Base-by-base conservation (phyloP, 2,329 filamentous ascomycete species). In the Laburnicola sp. region DNA sequence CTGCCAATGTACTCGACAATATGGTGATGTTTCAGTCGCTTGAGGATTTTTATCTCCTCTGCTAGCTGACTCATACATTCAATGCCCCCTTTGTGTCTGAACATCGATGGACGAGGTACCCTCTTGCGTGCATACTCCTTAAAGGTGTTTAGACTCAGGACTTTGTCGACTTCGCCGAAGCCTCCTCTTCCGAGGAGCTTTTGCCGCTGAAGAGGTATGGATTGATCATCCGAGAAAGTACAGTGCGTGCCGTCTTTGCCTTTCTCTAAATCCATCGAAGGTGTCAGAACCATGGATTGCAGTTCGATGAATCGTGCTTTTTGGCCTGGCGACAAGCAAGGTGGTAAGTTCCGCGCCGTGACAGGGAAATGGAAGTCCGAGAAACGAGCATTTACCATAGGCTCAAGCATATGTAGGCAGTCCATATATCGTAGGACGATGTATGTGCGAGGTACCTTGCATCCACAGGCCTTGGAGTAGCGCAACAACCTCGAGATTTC, bases 101-200 rank as follows among this genome's bases (percentile, higher is more conserved):
- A 65, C 3, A 52, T 53, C 3, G 37, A 27, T 5, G 54, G 31
- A 22, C 67, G 49, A 4, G 47, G 53, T 27, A 71, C 60, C 3
- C 62, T 57, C 39, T 74, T 73, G 3, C 62, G 53, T 3, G 69
- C 69, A 53, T 64, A 72, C 21, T 64, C 45, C 9, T 50, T 58
- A 37, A 53, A 64, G 22, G 60, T 70, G 7, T 64, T 50, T 23
- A 35, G 46, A 47, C 60, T 69, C 3, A 61, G 4, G 2, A 68
- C 59, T 22, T 43, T 55, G 11, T 65, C 52, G 5, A 74, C 65
- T 25, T 62, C 50, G 2, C 63, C 59, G 48, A 55, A 64, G 1
- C 50, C 48, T 7, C 69, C 65, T 25, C 34, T 53, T 3, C 67
- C 68, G 22, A 70, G 57, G 2, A 39, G 51, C 9, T 36, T 36